A percentile compares a stretch with the other conserved stretches of the same genome.
phyloP scores from a whole-genome alignment of 306 rosid genomes.

The Dalbergia cultrata region DNA sequence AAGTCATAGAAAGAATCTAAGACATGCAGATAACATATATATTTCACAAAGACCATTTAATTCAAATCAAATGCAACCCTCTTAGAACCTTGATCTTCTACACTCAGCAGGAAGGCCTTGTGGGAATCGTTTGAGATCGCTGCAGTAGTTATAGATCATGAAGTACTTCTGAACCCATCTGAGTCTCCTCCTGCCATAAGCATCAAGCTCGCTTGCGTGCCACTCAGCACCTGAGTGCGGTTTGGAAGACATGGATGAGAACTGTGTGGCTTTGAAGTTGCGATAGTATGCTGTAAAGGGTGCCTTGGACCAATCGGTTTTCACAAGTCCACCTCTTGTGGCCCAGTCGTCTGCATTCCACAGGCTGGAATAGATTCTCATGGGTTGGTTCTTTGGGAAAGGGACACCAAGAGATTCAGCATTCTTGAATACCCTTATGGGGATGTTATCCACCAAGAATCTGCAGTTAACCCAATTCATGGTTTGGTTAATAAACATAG shows the following conservation, averaged over 20 bases:
- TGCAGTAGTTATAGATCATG: slow-evolving; percentile 63
- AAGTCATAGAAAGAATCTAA: slow-evolving; percentile 39
- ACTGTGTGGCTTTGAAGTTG: slow-evolving; percentile 54
- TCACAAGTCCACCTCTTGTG: slow-evolving; percentile 79
- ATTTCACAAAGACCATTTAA: slow-evolving; percentile 43
- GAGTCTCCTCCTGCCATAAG: slow-evolving; percentile 54
- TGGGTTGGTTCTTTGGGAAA: slow-evolving; percentile 71
- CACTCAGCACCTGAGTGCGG: slow-evolving; percentile 40
- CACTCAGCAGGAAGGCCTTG: slow-evolving; percentile 65
- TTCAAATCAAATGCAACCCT: not conserved
- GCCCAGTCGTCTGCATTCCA: slow-evolving; percentile 92
- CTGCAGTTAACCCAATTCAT: slow-evolving; percentile 45
- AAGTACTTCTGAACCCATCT: slow-evolving; percentile 63
- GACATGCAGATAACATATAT: slow-evolving; percentile 17
- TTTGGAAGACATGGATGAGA: slow-evolving; percentile 40
- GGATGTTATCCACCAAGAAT: slow-evolving; percentile 67
- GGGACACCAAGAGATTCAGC: slow-evolving; percentile 63
- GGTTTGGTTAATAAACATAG: slow-evolving; percentile 13
- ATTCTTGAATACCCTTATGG: slow-evolving; percentile 77
- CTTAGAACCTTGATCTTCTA: slow-evolving; percentile 41
- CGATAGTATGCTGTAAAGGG: slow-evolving; percentile 73
- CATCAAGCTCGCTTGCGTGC: slow-evolving; percentile 50
- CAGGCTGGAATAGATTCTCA: slow-evolving; percentile 73
- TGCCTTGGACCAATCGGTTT: slow-evolving; percentile 77
- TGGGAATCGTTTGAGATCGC: slow-evolving; percentile 58